These are phyloP conservation scores for Volvox carteri DNA, from an alignment of 163 green algal genomes.

Conservation along the genomic window DNA sequence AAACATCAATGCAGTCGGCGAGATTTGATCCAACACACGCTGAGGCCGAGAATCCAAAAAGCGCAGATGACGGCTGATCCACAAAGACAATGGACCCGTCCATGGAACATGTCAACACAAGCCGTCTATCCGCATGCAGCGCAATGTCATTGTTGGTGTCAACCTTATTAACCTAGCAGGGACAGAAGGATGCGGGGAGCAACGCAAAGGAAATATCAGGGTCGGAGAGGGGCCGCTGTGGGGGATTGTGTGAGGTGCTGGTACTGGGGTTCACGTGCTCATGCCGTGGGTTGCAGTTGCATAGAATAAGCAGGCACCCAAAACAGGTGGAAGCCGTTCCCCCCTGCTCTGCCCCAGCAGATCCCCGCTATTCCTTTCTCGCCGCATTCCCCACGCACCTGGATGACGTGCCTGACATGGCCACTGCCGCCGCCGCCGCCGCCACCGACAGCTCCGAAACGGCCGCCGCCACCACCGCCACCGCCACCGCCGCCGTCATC, in stretches of 20 bases:
- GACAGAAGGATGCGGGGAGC: neutral
- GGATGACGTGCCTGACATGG: slow-evolving; percentile 29
- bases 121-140: slow-evolving; percentile 16
- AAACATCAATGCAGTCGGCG: slow-evolving; percentile 53
- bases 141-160: neutral
- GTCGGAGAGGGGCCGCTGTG: neutral
- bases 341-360: neutral
- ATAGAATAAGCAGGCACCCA: too few species aligned
- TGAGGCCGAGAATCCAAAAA: slow-evolving; percentile 33
- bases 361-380: neutral
- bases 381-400: neutral
- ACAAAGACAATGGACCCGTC: slow-evolving; percentile 20
- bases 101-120: slow-evolving; percentile 21
- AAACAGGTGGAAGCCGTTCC: too few species aligned
- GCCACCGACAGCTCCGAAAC: too few species aligned
- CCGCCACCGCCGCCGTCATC: neutral
- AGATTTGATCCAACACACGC: slow-evolving; percentile 25
- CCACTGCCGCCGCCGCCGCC: too few species aligned
- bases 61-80: slow-evolving; percentile 4
- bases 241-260: neutral
- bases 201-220: neutral
- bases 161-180: neutral
- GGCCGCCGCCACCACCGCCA: neutral
- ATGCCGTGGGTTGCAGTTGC: too few species aligned
- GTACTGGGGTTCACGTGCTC: too few species aligned